Evolutionary conservation across 495 filamentous ascomycete species (phyloP), one percentile per base, ranked within the genome.

Genomic region (Neurospora tetrasperma): DNA sequence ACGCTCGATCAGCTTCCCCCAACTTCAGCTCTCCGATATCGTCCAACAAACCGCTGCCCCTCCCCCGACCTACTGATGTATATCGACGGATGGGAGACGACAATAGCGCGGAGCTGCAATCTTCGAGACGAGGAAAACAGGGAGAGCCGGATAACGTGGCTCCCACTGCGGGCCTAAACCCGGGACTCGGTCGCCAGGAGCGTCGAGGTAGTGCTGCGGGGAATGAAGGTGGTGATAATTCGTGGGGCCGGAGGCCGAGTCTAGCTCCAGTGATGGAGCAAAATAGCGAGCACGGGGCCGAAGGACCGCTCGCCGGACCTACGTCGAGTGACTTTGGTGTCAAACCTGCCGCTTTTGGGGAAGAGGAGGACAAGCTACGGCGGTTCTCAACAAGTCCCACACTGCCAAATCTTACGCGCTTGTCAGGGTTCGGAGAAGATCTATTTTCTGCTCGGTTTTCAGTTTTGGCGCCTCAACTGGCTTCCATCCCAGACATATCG

Each of bases 41-140:
- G 42, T 70, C 80, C 16, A 69, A 66, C 23, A 89, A 90, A 74
- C 76, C 87, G 5, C 79, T 87, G 2, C 87, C 91, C 3, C 89
- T 95, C 74, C 85, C 93, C 35, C 86, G 92, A 20, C 92, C 94
- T 12, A 89, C 89, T 27, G 93, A 97, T 74, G 92, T 94, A 42
- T 96, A 96, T 78, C 89, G 85, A 72, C 88, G 91, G 3, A 84
- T 92, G 79, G 88, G 88, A 62, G 91, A 93, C 74, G 91, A 92
- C 73, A 83, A 88, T 73, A 84, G 80, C 71, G 87, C 89, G 79
- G 80, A 85, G 78, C 81, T 85, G 14, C 84, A 83, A 68, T 86
- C 86, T 23, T 78, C 85, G 71, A 89, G 90, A 0, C 86, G 87
- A 16, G 79, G 81, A 42, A 66, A 31, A 7, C 54, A 66, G 7